phyloP scores from a whole-genome alignment of 2,329 filamentous ascomycete species.

The Microdochium bolleyi region DNA sequence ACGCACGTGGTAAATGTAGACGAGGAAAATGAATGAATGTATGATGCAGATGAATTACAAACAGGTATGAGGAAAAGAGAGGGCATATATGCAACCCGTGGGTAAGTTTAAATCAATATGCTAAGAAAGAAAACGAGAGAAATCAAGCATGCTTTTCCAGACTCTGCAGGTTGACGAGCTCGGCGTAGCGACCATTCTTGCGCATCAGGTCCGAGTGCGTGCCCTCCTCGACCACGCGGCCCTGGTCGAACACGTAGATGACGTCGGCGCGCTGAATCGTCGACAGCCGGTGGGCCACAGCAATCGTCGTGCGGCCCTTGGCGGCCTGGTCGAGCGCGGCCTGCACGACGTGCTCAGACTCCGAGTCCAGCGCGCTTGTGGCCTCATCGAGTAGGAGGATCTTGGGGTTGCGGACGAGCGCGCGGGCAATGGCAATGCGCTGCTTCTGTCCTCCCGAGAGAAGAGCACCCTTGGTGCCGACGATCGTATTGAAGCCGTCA shows the following conservation, averaged over 20 bases:
- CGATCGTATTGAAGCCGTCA: conserved; percentile 77
- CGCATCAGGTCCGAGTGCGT: conserved; percentile 68
- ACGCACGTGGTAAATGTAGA: too few species aligned
- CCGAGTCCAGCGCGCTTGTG: conserved; percentile 67
- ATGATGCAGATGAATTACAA: too few species aligned
- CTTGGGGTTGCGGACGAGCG: conserved; percentile 83
- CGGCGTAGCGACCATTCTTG: conserved; percentile 64
- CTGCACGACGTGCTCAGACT: conserved; percentile 74
- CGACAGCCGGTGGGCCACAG: conserved; percentile 83
- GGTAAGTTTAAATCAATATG: too few species aligned
- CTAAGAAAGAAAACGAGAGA: too few species aligned
- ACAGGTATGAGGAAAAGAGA: too few species aligned
- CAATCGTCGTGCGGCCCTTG: conserved; percentile 82
- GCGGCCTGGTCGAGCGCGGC: conserved; percentile 74
- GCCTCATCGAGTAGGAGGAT: conserved; percentile 80
- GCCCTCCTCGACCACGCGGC: conserved; percentile 76
- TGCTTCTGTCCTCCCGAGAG: conserved; percentile 91
- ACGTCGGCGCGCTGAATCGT: conserved; percentile 93
- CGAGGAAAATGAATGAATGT: too few species aligned
- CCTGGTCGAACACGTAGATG: conserved; percentile 95
- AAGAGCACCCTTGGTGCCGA: conserved; percentile 80
- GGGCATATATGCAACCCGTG: too few species aligned
- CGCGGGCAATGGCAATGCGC: conserved; percentile 86
- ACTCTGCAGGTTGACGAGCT: conserved; percentile 74
- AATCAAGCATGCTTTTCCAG: conserved; percentile 47